Evolutionary conservation across 202 grass and related monocot species (phyloP), one percentile per base, ranked within the genome.

Genomic region (Eragrostis tef): DNA sequence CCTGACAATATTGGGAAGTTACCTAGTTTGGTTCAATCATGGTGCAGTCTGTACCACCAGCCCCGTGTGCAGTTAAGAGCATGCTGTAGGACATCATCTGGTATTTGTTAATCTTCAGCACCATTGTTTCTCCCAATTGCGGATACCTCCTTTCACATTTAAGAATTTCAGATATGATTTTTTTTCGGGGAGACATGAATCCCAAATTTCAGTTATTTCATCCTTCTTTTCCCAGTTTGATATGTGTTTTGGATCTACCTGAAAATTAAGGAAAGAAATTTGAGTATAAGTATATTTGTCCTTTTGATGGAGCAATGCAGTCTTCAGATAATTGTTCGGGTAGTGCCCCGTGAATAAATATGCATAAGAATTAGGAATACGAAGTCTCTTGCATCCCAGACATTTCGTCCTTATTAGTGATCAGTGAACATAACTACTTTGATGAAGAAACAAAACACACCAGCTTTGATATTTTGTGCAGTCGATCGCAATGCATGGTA

Each of bases 1-100:
- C 65, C 78, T 94, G 63, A 86, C 46, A 45, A 73, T 94, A 86
- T 90, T 91, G 36, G 91, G 80, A 83, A 88, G 85, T 59, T 90
- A 90, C 71, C 89, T 94, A n/a, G 82, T 86, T 88, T 20, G 73
- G 79, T 68, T 86, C 78, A 81, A 93, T 88, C 62, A 83, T 52
- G 34, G 11, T 83, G 70, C 91, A 91, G 63, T 90, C 63, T 82
- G 85, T 91, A 67, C 85, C 84, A 71, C 89, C 83, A 7, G 80
- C 83, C 85, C n/a, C n/a, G n/a, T n/a, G 80, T 89, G 85, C 80
- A 91, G 65, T 89, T 82, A 60, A 93, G 77, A 73, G 79, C 87
- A 59, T 84, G 21, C 64, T 97, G 80, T 34, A 93, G 83, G 43
- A 87, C 50, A 59, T 82, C 83, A 79, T 91, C 83, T 61, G 83